These are phyloP conservation scores for Trichosporon sp. DNA, from an alignment of 1,284 basidiomycete species.

Conservation along the genomic window DNA sequence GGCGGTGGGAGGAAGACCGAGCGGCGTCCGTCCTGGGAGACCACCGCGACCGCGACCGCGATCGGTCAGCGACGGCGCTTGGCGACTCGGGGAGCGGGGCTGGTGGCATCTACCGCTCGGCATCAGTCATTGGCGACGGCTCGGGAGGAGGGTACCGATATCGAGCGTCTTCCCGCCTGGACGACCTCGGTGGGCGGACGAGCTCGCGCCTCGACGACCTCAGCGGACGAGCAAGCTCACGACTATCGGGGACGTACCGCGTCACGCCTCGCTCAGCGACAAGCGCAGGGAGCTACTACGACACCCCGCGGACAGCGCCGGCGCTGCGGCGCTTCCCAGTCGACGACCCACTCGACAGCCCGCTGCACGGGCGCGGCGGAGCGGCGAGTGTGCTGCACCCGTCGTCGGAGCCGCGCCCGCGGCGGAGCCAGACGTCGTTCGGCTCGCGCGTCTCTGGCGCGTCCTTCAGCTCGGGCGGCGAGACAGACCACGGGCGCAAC, in stretches of 20 bases:
- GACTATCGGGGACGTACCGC: background rate
- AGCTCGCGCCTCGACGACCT: conserved; percentile 14
- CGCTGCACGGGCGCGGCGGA: conserved; percentile 13
- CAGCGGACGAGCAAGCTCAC: background rate
- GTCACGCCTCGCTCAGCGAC: background rate
- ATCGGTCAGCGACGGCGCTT: background rate
- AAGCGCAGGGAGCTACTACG: conserved; percentile 26
- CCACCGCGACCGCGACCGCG: background rate
- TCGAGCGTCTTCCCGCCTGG: conserved; percentile 8
- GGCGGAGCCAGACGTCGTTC: conserved; percentile 14
- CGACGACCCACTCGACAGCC: conserved; percentile 14
- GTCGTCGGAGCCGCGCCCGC: conserved; percentile 3
- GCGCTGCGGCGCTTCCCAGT: conserved; percentile 6
- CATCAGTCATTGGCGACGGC: conserved; percentile 16
- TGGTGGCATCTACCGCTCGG: background rate
- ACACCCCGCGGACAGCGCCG: conserved; percentile 25
- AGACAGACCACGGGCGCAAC: conserved; percentile 38
- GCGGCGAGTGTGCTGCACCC: conserved; percentile 3
- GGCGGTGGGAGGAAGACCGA: conserved; percentile 34
- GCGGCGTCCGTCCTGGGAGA: conserved; percentile 1
- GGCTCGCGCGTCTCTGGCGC: conserved; percentile 5
- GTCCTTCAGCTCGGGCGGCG: conserved; percentile 5
- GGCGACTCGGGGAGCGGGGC: background rate
- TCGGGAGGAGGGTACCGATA: background rate
- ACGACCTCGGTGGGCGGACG: no score